Base-by-base conservation (phyloP, 2,329 filamentous ascomycete species). In the Cladosporium sp. region DNA sequence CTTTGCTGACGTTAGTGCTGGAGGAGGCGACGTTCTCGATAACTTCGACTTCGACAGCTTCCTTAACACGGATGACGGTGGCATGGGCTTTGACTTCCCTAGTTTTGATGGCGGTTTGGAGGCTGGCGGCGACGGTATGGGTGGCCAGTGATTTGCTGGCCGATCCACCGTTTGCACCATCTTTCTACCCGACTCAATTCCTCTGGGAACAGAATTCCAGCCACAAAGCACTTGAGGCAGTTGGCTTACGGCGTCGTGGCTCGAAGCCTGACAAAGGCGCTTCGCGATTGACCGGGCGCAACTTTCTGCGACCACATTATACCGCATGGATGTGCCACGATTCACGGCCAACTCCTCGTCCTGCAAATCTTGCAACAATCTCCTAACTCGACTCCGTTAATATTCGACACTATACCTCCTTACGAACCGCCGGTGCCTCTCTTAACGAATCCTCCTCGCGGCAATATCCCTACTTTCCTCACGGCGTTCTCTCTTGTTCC, bases 31-130 rank as follows among this genome's bases (percentile, higher is more conserved):
- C 87, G 84, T 91, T 83, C 81, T 87, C 80, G 72, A 88, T 80
- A 78, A 84, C 84, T 89, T 89, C 74, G 86, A 89, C 75, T 89
- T 89, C 74, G 87, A 89, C 73, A 86, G 84, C 18, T 89, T 89
- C 79, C 79, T 89, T 71, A 86, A 83, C 31, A 79, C 78, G 49
- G 80, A 80, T 46, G 72, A 69, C 44, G 75, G 71, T 11, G 76
- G 81, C 49, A 59, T 50, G 40, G 69, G 67, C 10, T 78, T 79
- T 65, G 76, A 78, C 64, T 53, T 53, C 31, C 52, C 52, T 50
- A 60, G n/a, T 23, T 65, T 65, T 37, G 63, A 65, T 31, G 40
- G 23, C 33, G 56, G 63, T 1, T 33, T 65, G 33, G 63, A 65
- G 26, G 63, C 63, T 59, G 57, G 55, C 23, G 63, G 63, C 23